Evolutionary conservation across 2,329 filamentous ascomycete genomes (phyloP), one percentile per base, ranked within the genome.

Genomic region (Fusarium musae): DNA sequence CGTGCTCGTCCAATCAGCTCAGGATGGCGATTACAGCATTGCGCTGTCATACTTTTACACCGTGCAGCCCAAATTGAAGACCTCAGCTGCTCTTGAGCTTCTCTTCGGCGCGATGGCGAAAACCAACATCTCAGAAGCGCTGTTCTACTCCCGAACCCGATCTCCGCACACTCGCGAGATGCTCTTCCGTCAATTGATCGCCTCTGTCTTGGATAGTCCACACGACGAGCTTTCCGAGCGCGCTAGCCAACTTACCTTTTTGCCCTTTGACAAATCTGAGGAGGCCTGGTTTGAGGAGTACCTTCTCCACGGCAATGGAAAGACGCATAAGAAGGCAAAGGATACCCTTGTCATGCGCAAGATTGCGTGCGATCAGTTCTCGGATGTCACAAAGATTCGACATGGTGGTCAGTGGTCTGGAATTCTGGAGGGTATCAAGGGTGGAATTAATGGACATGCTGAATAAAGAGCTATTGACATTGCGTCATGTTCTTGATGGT

Each of bases 11-110:
- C 87, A 88, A 42, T 87, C 90, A 72, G 86, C 90, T 28, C 83
- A 88, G 42, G 83, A 86, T 46, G 83, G 87, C 63, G 91, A 94
- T 78, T 88, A 89, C 76, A 87, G 84, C 32, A 86, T 95, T 5
- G 88, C 93, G 0, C 86, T 96, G 34, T 92, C 93, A 16, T 97
- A 96, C 82, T 96, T 93, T 82, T 88, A 95, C 73, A 90, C 92
- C 17, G 91, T 92, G 2, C 91, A 91, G 73, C 94, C 94, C 5
- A 89, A 92, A 26, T 84, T 97, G n/a, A 89, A 89, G 73, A 89
- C 87, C 0, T 84, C 88, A 4, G 84, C 86, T 34, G 89, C 92
- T 1, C 85, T 93, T 15, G 86, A 89, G 66, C 85, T 91, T 12
- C 89, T 95, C 39, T 95, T 94, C 75, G 87, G 88, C 46, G 91